Evolutionary conservation across 23 red algal species (phyloP).

Genomic region (Gracilariopsis chorda): DNA sequence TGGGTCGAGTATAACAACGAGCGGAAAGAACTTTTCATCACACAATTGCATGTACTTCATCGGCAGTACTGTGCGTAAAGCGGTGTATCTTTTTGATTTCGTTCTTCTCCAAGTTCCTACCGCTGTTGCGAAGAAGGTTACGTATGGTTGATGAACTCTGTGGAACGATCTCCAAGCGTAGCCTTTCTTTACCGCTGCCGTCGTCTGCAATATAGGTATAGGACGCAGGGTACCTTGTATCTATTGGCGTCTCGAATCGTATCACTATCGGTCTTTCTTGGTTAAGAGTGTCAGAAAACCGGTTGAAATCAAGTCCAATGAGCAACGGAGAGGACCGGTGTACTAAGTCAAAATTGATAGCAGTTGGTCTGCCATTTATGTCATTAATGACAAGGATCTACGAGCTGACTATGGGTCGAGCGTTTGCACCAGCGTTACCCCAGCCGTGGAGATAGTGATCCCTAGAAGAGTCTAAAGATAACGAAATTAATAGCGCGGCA

Average conservation of each 20-base stretch:
- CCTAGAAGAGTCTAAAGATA: not conserved
- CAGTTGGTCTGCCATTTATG: not conserved
- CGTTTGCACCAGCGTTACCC: not conserved
- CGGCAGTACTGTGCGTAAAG: not conserved
- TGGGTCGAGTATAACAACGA: too few species aligned
- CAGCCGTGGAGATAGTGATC: not conserved
- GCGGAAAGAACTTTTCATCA: too few species aligned
- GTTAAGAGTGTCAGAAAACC: not conserved
- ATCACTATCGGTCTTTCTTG: not conserved
- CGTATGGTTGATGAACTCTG: not conserved
- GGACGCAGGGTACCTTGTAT: not conserved
- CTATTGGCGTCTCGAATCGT: not conserved
- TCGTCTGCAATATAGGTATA: not conserved
- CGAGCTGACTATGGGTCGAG: not conserved
- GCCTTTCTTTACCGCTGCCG: not conserved
- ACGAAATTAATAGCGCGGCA: not conserved
- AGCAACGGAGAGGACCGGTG: not conserved
- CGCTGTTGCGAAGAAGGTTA: not conserved
- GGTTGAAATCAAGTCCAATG: not conserved
- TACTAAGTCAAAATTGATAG: not conserved
- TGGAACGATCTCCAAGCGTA: not conserved
- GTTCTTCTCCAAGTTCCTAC: not conserved
- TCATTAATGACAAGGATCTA: not conserved
- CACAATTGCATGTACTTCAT: too few species aligned
- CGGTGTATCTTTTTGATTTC: not conserved